These are phyloP conservation scores for Botryotinia globosa DNA, from an alignment of 2,329 filamentous ascomycete genomes.

Conservation along the genomic window DNA sequence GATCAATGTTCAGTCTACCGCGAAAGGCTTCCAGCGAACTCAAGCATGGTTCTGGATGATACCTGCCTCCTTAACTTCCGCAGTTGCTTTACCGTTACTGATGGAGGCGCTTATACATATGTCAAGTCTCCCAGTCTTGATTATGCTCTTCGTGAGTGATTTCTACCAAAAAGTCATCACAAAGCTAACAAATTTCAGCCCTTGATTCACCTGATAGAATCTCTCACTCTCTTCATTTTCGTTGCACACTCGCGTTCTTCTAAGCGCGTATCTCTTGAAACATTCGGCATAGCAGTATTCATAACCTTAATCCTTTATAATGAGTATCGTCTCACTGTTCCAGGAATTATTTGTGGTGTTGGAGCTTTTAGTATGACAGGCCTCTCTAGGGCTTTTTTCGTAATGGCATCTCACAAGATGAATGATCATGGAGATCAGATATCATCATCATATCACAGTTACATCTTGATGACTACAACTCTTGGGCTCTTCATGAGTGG, in stretches of 20 bases:
- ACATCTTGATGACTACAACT: conserved; percentile 29
- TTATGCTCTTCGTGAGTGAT: conserved; percentile 35
- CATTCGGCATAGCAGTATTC: conserved; percentile 21
- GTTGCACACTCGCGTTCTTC: not conserved
- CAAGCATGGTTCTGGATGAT: conserved; percentile 26
- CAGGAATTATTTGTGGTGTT: conserved; percentile 29
- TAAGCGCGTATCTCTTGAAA: conserved; percentile 22
- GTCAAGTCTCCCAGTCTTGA: conserved; percentile 32
- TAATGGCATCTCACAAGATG: not conserved
- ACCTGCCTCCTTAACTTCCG: conserved; percentile 28
- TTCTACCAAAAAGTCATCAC: not conserved
- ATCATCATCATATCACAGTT: conserved; percentile 22
- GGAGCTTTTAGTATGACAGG: conserved; percentile 28
- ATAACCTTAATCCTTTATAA: conserved; percentile 28
- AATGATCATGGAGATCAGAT: not conserved
- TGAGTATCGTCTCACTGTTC: conserved; percentile 35
- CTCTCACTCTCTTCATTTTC: conserved; percentile 24
- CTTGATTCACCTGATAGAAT: conserved; percentile 28
- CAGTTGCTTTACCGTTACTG: conserved; percentile 31
- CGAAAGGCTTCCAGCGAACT: not conserved
- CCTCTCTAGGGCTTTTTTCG: conserved; percentile 28
- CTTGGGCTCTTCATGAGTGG: conserved; percentile 29
- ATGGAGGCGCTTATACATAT: conserved; percentile 33
- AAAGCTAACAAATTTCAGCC: conserved; percentile 27
- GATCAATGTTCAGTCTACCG: not conserved